phyloP scores from a whole-genome alignment of 495 filamentous ascomycete species.

The Hypoxylon perforatum region DNA sequence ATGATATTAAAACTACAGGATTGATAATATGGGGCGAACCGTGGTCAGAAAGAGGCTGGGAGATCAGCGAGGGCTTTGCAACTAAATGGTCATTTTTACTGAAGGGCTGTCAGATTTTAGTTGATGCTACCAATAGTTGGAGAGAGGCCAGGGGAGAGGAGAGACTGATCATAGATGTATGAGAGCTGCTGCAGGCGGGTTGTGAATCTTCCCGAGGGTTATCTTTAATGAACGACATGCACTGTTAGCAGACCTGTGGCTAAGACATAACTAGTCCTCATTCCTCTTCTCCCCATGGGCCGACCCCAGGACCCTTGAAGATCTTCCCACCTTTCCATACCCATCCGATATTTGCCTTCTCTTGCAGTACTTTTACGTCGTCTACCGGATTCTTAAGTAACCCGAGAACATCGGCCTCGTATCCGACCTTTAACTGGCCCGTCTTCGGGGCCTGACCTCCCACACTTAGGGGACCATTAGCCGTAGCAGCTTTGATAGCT shows the following conservation, averaged over 20 bases:
- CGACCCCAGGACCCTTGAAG: constrained; percentile 53
- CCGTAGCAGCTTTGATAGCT: constrained; percentile 65
- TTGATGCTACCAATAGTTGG: constrained; percentile 63
- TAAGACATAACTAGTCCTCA: neutral
- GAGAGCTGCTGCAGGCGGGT: constrained; percentile 9
- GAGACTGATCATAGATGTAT: constrained; percentile 57
- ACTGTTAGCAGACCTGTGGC: neutral
- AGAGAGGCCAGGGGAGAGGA: constrained; percentile 60
- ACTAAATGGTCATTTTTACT: constrained; percentile 64
- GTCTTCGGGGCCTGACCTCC: constrained; percentile 57
- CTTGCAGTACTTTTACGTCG: constrained; percentile 56
- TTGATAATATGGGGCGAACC: constrained; percentile 66
- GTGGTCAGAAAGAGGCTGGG: constrained; percentile 60
- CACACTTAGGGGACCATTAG: constrained; percentile 58
- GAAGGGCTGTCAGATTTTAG: constrained; percentile 59
- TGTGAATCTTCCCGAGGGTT: neutral
- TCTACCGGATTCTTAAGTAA: constrained; percentile 57
- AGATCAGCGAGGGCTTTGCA: constrained; percentile 61
- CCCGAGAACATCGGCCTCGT: constrained; percentile 62
- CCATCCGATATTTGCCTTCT: constrained; percentile 55
- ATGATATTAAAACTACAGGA: constrained; percentile 49
- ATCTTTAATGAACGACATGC: neutral
- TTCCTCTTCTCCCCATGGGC: constrained; percentile 51
- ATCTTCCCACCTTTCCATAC: constrained; percentile 61
- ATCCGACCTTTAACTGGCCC: constrained; percentile 61